Percentiles rank a stretch among this genome's conserved stretches.
phyloP scores from a whole-genome alignment of 805 yeast genomes.

The Lachancea nothofagi region DNA sequence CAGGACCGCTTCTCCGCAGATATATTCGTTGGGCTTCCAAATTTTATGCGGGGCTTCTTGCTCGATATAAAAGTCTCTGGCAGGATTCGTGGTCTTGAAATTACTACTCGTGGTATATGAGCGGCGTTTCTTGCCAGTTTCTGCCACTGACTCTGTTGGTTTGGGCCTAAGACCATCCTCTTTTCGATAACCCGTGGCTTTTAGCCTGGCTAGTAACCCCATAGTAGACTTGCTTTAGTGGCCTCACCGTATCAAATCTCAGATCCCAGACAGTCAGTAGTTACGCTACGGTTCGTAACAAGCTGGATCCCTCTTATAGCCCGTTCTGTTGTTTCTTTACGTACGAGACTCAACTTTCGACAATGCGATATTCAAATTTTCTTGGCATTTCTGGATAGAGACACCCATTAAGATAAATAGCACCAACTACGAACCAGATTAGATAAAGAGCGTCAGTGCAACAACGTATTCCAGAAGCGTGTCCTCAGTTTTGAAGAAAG shows the following conservation, averaged over 20 bases:
- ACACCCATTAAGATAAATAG: too few species aligned
- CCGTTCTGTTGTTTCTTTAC: too few species aligned
- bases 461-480: too few species aligned
- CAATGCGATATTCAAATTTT: too few species aligned
- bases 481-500: too few species aligned
- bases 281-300: too few species aligned
- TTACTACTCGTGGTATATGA: background rate
- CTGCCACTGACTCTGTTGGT: background rate
- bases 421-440: too few species aligned
- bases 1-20: slow-evolving; percentile 58
- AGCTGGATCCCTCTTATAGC: too few species aligned
- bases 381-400: slow-evolving; percentile 5
- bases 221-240: background rate
- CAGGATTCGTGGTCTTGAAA: background rate
- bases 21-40: slow-evolving; percentile 76
- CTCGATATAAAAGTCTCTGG: slow-evolving; percentile 58
- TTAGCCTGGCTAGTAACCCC: slow-evolving; percentile 8
- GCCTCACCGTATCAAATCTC: too few species aligned
- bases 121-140: background rate
- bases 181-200: background rate
- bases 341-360: too few species aligned
- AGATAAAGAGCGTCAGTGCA: too few species aligned
- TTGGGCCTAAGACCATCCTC: background rate
- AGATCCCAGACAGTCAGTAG: too few species aligned
- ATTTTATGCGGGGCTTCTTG: slow-evolving; percentile 70